Evolutionary conservation across 257 asterid species (phyloP).

Genomic region (Solanum appendiculatum): DNA sequence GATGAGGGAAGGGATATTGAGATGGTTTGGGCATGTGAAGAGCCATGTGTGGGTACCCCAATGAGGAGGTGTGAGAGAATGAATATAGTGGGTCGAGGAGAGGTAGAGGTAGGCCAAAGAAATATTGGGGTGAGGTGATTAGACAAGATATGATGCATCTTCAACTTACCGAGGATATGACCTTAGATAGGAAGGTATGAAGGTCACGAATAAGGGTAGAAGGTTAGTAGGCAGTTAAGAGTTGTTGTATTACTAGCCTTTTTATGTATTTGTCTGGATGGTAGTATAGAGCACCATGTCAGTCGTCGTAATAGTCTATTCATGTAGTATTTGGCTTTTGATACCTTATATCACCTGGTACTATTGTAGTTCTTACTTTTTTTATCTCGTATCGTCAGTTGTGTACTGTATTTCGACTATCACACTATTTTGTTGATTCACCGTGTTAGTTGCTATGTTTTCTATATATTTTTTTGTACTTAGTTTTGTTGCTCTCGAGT

Average conservation of each 20-base stretch:
- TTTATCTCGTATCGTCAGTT: no score
- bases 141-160: neutral
- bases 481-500: no score
- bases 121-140: neutral
- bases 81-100: neutral
- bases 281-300: neutral
- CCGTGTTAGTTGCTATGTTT: no score
- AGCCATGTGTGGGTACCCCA: rapidly evolving
- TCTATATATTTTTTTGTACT: no score
- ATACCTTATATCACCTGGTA: no score
- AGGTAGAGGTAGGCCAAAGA: neutral
- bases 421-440: no score
- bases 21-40: neutral
- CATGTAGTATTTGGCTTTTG: neutral
- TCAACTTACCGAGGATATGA: no score
- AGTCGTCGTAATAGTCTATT: neutral
- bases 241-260: neutral
- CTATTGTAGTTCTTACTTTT: neutral
- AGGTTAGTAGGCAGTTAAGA: rapidly evolving
- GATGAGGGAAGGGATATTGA: neutral
- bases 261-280: neutral
- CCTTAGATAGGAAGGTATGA: no score
- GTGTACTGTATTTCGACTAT: no score
- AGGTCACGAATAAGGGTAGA: no score
- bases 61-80: no score